These are phyloP conservation scores for Panellus pusillus DNA, from an alignment of 768 basidiomycete genomes.

Conservation along the genomic window DNA sequence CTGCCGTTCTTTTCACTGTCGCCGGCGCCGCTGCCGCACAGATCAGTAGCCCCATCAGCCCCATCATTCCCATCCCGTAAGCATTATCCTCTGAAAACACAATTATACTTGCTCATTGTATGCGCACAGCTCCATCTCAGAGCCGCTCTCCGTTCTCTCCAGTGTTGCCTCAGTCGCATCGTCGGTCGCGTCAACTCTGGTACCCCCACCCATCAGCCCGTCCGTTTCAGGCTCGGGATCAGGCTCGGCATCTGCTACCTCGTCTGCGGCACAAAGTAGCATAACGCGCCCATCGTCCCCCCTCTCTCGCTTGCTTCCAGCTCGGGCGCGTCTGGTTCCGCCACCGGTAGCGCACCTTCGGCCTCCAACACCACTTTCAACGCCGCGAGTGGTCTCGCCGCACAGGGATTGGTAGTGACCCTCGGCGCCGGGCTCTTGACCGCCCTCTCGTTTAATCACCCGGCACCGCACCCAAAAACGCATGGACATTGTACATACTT, in stretches of 20 bases:
- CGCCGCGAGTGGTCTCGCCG: neutral
- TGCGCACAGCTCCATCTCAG: no score
- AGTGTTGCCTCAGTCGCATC: no score
- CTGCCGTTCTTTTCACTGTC: neutral
- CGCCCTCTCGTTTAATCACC: slow-evolving; percentile 4
- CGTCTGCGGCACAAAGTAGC: neutral
- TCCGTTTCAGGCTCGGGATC: no score
- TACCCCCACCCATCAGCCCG: no score
- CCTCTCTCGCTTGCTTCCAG: neutral
- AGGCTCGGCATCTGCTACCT: neutral
- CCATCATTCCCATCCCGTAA: neutral
- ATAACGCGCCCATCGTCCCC: slow-evolving; percentile 1
- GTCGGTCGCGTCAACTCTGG: no score
- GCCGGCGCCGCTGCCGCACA: neutral
- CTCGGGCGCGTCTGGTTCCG: neutral
- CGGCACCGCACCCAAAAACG: neutral
- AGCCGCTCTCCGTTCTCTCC: no score
- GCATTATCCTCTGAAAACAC: neutral
- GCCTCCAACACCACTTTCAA: neutral
- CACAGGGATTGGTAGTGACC: neutral
- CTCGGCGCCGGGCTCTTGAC: slow-evolving; percentile 13
- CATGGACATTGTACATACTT: neutral
- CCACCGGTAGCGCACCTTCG: neutral
- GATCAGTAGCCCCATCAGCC: neutral
- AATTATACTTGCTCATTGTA: neutral